These are phyloP conservation scores for Epichloe bromicola DNA, from an alignment of 2,329 filamentous ascomycete species.

Conservation along the genomic window DNA sequence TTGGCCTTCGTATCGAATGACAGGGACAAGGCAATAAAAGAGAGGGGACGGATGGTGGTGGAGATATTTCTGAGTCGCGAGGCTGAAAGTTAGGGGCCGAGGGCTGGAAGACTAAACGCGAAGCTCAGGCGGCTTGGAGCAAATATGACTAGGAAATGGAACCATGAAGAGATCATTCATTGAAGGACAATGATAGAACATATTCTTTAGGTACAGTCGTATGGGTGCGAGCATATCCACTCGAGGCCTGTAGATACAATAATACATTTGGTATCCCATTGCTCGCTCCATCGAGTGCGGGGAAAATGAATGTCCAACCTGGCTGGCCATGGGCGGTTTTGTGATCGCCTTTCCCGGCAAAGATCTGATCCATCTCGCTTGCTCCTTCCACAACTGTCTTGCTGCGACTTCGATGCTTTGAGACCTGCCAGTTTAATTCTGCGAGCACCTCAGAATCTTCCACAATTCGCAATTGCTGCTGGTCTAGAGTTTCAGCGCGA, in stretches of 20 bases:
- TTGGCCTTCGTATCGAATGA: slow-evolving; percentile 44
- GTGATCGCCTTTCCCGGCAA: too few relatives aligned
- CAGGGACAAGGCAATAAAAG: slow-evolving; percentile 47
- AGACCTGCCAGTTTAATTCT: too few relatives aligned
- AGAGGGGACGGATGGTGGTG: slow-evolving; percentile 51
- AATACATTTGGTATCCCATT: background rate
- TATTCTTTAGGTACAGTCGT: background rate
- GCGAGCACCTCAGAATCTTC: too few relatives aligned
- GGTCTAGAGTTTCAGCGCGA: too few relatives aligned
- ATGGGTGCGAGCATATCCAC: background rate
- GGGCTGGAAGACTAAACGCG: background rate
- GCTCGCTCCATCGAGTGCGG: too few relatives aligned
- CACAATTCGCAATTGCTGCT: too few relatives aligned
- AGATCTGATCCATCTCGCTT: too few relatives aligned
- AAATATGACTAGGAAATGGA: background rate
- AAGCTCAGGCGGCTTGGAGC: background rate
- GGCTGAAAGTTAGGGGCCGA: slow-evolving; percentile 17
- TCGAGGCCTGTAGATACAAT: background rate
- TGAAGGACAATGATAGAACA: background rate
- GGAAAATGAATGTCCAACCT: too few relatives aligned
- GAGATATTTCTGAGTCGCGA: slow-evolving; percentile 48
- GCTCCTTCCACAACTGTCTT: too few relatives aligned
- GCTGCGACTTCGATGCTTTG: too few relatives aligned
- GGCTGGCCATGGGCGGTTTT: too few relatives aligned
- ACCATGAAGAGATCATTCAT: background rate